Evolutionary conservation across 1,284 basidiomycete genomes (phyloP).

Genomic region (Rhodotorula sp.): DNA sequence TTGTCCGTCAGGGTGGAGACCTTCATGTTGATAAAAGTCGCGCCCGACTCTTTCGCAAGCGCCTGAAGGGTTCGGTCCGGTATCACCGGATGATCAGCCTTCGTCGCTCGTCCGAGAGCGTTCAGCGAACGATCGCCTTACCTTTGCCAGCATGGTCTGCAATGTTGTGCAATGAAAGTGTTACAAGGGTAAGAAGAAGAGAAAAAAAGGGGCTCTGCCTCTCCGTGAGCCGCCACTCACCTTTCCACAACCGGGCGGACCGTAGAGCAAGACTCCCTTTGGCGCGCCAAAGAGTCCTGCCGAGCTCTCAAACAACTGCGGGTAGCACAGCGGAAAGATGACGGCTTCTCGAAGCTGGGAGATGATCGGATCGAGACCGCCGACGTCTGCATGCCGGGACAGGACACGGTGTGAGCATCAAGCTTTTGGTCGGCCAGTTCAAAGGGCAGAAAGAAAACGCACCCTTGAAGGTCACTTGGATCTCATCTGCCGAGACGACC

Average conservation of each 20-base stretch:
- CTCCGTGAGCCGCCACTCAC: not conserved
- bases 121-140: not conserved
- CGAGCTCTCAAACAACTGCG: slow-evolving; percentile 73
- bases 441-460: slow-evolving; percentile 33
- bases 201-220: not conserved
- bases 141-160: slow-evolving; percentile 46
- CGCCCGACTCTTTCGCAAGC: slow-evolving; percentile 79
- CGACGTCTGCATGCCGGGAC: slow-evolving; percentile 64
- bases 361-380: slow-evolving; percentile 93
- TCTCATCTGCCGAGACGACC: slow-evolving; percentile 82
- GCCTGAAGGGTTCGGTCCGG: slow-evolving; percentile 49
- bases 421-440: not conserved
- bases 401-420: no score
- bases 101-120: no score
- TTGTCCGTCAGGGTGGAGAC: slow-evolving; percentile 57
- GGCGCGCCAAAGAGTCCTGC: slow-evolving; percentile 61
- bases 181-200: not conserved
- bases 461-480: slow-evolving; percentile 70
- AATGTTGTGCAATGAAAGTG: not conserved
- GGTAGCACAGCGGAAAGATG: slow-evolving; percentile 92
- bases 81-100: not conserved
- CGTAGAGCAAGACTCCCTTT: slow-evolving; percentile 56
- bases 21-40: slow-evolving; percentile 71
- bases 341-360: slow-evolving; percentile 89
- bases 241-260: slow-evolving; percentile 51